Base-by-base conservation (phyloP, 1,284 basidiomycete genomes). In the Mycena sp. region DNA sequence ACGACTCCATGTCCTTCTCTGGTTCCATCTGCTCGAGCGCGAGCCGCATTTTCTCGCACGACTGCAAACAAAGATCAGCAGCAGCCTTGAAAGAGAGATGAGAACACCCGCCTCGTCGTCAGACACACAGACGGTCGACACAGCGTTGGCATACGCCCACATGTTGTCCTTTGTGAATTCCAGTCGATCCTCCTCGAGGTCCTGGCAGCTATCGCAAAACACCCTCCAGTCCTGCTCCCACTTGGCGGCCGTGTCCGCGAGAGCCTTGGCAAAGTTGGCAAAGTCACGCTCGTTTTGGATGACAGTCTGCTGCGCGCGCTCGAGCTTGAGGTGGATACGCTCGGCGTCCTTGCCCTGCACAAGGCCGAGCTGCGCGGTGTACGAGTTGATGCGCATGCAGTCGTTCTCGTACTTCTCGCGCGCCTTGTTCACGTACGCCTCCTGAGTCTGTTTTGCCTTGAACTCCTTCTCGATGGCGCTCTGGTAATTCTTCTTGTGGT, bases 181-280 rank as follows among this genome's bases (percentile, higher is more conserved):
- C 74, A 98, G 81, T 16, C 98, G 86, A 65, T 97, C 92, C 72
- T 99, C 96, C 75, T 99, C 97, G 48, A 98, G 77, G 78, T 99
- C 97, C 79, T 99, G 98, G 69, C 93, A 96, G 59, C 88, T 88
- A 81, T 98, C 96, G 73, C 94, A 96, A 77, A 96, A 98, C 6
- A 80, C 80, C 77, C 95, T 98, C 97, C 97, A 99, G 67, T 95
- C 92, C 60, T 86, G 83, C 74, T 98, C 96, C 97, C 97, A 99
- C 73, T 93, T 92, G 61, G 81, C 81, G 48, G 86, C 87, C 21
- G 95, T 98, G 61, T 94, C 92, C 68, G 90, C 87, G 54, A 98
- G 80, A 0, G 90, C 91, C 58, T 87, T 87, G 10, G 94, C 88
- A 76, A 95, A 97, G 76, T 94, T 94, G 32, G 87, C 85, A 73